These are phyloP conservation scores for Fusarium drepaniforme DNA, from an alignment of 2,329 filamentous ascomycete genomes.

Conservation along the genomic window DNA sequence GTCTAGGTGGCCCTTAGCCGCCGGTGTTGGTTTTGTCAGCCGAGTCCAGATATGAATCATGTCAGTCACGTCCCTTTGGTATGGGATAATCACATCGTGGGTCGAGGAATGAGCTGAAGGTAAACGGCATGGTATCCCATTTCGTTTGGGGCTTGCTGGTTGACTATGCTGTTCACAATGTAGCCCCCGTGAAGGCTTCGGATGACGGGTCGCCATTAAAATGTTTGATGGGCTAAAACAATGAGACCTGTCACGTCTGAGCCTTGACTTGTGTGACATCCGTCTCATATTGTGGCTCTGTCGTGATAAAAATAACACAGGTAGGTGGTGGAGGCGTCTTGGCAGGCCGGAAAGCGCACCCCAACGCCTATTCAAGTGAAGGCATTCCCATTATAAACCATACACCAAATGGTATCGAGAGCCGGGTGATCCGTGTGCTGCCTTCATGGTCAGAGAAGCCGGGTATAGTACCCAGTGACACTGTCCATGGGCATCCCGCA, in stretches of 20 bases:
- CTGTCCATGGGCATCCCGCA: not conserved
- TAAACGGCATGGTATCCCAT: not conserved
- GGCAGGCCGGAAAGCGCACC: not conserved
- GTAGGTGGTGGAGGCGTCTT: not conserved
- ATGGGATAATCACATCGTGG: conserved; percentile 10
- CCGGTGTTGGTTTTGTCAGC: conserved; percentile 25
- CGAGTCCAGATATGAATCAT: conserved; percentile 30
- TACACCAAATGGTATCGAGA: not conserved
- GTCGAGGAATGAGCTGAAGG: not conserved
- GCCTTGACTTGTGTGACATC: not conserved
- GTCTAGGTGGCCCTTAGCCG: conserved; percentile 34
- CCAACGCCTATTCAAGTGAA: conserved; percentile 1
- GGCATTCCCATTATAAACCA: conserved; percentile 22
- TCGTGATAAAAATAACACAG: not conserved
- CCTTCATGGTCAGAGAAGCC: not conserved
- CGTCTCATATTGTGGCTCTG: not conserved
- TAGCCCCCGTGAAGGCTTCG: not conserved
- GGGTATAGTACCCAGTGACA: not conserved
- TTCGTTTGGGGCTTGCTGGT: not conserved
- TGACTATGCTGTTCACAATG: not conserved
- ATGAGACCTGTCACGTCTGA: not conserved
- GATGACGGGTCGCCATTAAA: not conserved
- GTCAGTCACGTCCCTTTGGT: conserved; percentile 14
- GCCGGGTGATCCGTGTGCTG: not conserved
- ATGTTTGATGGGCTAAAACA: not conserved